phyloP scores from a whole-genome alignment of 2,329 filamentous ascomycete genomes.

The Phialocephala subalpina region DNA sequence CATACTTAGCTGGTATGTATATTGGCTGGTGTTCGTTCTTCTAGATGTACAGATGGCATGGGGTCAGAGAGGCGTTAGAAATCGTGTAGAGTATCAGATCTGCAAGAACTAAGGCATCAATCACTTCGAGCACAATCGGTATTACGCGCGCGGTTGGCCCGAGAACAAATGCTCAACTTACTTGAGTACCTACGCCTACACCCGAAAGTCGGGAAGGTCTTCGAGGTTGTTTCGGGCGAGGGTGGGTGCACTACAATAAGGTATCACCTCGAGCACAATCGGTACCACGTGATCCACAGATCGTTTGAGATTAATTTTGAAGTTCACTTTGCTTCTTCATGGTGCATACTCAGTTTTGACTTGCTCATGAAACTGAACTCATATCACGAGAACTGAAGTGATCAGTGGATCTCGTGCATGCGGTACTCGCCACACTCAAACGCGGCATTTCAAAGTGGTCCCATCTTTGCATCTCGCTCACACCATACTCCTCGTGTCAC shows the following conservation, averaged over 20 bases:
- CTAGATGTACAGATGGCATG: slow-evolving; percentile 42
- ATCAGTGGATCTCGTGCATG: neutral
- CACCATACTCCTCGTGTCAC: slow-evolving; percentile 5
- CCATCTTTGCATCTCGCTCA: neutral
- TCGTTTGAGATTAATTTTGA: neutral
- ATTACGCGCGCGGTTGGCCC: too few species aligned
- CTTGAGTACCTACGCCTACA: too few species aligned
- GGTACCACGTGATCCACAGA: neutral
- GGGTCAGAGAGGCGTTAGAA: neutral
- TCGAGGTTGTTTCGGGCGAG: too few species aligned
- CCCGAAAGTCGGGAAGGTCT: too few species aligned
- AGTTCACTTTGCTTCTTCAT: neutral
- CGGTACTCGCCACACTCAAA: neutral
- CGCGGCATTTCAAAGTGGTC: slow-evolving; percentile 3
- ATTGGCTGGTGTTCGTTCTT: slow-evolving; percentile 89
- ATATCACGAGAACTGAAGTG: neutral
- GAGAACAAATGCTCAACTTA: too few species aligned
- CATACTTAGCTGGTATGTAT: slow-evolving; percentile 91
- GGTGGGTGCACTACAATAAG: too few species aligned
- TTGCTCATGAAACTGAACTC: neutral
- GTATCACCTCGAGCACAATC: neutral
- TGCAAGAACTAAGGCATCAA: neutral
- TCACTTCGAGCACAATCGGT: neutral
- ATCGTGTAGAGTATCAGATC: neutral
- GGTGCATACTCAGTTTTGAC: neutral